Evolutionary conservation across 140 eudicot genomes (phyloP).

Genomic region (Artemisia princeps): DNA sequence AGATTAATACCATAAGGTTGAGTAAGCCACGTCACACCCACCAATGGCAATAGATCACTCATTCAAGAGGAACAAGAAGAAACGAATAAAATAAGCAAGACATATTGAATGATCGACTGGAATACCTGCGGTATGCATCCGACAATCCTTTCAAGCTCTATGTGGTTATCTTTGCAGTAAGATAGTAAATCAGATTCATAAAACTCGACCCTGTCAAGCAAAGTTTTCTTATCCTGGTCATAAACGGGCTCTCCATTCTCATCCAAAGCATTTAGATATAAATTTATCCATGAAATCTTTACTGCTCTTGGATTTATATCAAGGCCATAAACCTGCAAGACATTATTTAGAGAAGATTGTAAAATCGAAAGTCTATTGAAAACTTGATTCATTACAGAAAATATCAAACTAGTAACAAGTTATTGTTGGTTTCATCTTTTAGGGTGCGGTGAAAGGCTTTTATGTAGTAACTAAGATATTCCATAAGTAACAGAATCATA

Average conservation of each 20-base stretch:
- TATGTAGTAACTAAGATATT: too few relatives aligned
- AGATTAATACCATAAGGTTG: slow-evolving; percentile 15
- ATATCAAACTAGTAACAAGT: slow-evolving; percentile 3
- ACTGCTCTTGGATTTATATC: slow-evolving; percentile 95
- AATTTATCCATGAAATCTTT: slow-evolving; percentile 88
- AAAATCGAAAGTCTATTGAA: not conserved
- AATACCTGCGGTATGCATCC: slow-evolving; percentile 98
- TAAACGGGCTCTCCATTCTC: slow-evolving; percentile 76
- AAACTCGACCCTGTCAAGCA: slow-evolving; percentile 92
- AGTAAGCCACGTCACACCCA: slow-evolving; percentile 9
- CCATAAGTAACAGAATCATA: too few relatives aligned
- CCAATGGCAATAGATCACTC: slow-evolving; percentile 2
- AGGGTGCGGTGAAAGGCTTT: too few relatives aligned
- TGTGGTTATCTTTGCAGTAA: slow-evolving; percentile 81
- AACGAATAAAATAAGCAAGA: not conserved
- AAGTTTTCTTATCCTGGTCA: slow-evolving; percentile 75
- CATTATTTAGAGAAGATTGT: not conserved
- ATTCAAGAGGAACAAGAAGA: not conserved
- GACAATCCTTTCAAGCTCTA: slow-evolving; percentile 89
- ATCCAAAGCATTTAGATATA: slow-evolving; percentile 83
- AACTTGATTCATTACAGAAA: not conserved
- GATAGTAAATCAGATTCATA: slow-evolving; percentile 86
- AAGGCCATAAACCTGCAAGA: slow-evolving; percentile 82
- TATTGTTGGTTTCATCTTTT: not conserved
- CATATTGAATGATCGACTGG: slow-evolving; percentile 3